A percentile compares a stretch with the other conserved stretches of the same genome.
Conservation (phyloP, 2,329 filamentous ascomycete species). For the Colletotrichum shisoi region DNA sequence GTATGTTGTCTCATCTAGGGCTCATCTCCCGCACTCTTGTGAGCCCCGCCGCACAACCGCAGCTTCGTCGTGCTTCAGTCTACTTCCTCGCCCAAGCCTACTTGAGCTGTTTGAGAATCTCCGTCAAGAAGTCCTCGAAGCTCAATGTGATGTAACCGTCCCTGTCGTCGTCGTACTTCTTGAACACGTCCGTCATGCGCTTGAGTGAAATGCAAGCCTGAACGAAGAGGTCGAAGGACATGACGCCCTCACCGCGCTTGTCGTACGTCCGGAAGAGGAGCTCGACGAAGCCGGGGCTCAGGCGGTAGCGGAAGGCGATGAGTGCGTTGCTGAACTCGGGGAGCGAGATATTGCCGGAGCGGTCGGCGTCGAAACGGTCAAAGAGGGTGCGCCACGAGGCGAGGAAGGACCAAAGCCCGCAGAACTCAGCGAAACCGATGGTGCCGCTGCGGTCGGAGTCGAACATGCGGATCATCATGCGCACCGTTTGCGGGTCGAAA, state of each 20-base stretch:
- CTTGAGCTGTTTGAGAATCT: constrained; percentile 69
- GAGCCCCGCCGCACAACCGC: no score
- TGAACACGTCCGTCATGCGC: constrained; percentile 99
- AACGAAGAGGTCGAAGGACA: constrained; percentile 96
- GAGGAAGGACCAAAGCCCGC: constrained; percentile 93
- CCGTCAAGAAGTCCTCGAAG: constrained; percentile 81
- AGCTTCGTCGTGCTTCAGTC: not conserved
- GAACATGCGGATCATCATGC: constrained; percentile 99
- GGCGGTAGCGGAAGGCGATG: constrained; percentile 89
- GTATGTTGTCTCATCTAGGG: not conserved
- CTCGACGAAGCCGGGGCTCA: constrained; percentile 83
- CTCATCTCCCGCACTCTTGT: not conserved
- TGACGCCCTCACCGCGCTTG: constrained; percentile 72
- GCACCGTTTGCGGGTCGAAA: constrained; percentile 92
- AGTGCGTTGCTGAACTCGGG: constrained; percentile 90
- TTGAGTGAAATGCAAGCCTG: constrained; percentile 97
- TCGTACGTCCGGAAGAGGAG: constrained; percentile 91
- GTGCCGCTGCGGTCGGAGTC: constrained; percentile 88
- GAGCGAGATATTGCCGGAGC: constrained; percentile 83
- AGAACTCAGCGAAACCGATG: constrained; percentile 96
- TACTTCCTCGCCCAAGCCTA: constrained; percentile 43
- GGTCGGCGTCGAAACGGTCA: constrained; percentile 91
- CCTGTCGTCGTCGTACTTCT: constrained; percentile 96
- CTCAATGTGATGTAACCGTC: constrained; percentile 89
- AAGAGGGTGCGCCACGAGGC: constrained; percentile 94